Percentiles rank a stretch among this genome's conserved stretches.
phyloP scores from a whole-genome alignment of 805 yeast species.

The Candida easanensis region DNA sequence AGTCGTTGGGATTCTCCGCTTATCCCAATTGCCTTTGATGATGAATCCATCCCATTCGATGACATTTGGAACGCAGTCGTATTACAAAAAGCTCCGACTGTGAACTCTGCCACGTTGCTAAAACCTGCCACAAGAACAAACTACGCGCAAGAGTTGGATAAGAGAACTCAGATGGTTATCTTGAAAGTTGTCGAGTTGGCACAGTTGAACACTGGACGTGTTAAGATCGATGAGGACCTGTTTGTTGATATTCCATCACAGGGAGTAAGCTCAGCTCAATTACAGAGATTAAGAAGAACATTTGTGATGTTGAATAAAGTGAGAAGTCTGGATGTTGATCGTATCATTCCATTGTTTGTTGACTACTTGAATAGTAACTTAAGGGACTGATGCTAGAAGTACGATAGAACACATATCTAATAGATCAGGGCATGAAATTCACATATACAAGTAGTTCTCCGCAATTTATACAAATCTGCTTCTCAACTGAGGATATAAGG shows the following conservation, averaged over 20 bases:
- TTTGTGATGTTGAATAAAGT: constrained; percentile 79
- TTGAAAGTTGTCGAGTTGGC: constrained; percentile 61
- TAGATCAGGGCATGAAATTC: neutral
- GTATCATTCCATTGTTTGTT: constrained; percentile 71
- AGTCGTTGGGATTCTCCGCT: constrained; percentile 94
- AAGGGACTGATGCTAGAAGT: constrained; percentile 20
- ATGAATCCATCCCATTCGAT: constrained; percentile 55
- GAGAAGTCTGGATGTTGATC: constrained; percentile 64
- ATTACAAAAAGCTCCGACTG: constrained; percentile 54
- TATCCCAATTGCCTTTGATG: constrained; percentile 59
- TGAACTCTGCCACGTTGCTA: constrained; percentile 80
- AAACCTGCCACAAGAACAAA: constrained; percentile 77
- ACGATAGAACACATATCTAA: neutral
- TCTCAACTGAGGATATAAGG: constrained; percentile 10
- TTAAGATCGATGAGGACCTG: constrained; percentile 40
- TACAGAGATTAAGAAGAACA: constrained; percentile 81
- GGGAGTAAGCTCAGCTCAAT: constrained; percentile 64
- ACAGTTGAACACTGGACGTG: constrained; percentile 41
- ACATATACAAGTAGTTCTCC: neutral
- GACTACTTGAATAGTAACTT: constrained; percentile 68
- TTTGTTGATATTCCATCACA: constrained; percentile 61
- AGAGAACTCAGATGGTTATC: constrained; percentile 62
- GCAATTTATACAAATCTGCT: neutral
- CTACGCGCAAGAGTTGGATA: constrained; percentile 76
- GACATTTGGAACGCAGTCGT: constrained; percentile 65